Conservation (phyloP, 345 rosid genomes). For the Eucalyptus pumila region DNA sequence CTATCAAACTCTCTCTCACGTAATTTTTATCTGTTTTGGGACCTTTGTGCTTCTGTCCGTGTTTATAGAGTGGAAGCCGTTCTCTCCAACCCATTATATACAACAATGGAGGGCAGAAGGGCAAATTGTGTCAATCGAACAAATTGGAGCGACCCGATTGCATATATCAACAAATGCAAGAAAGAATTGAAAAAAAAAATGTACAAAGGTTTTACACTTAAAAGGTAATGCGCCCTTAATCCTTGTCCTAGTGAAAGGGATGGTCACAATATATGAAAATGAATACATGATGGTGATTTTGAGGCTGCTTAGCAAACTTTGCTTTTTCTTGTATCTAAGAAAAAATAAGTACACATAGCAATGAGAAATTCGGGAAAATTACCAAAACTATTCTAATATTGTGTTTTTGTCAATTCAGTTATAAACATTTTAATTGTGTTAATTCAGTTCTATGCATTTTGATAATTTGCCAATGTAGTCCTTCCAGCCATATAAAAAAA, state of each 20-base stretch:
- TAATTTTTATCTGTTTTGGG: no score
- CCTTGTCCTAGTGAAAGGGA: neutral
- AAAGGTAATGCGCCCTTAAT: neutral
- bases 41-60: neutral
- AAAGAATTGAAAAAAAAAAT: neutral
- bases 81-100: neutral
- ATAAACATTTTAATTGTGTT: accelerated
- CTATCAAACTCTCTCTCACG: neutral
- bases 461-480: no score
- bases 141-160: neutral
- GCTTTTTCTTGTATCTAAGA: neutral
- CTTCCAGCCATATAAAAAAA: accelerated
- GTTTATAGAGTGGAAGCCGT: neutral
- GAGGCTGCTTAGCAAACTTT: neutral
- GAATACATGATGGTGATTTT: neutral
- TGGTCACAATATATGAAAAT: neutral
- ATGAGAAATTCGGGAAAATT: no score
- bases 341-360: neutral
- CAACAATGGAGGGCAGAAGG: neutral
- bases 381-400: no score
- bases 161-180: neutral
- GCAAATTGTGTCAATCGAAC: neutral
- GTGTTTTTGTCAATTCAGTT: accelerated
- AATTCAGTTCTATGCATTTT: accelerated
- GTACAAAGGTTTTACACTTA: neutral